Percentiles rank a stretch among this genome's conserved stretches.
These are phyloP conservation scores for Pseudogymnoascus sp. DNA, from an alignment of 2,329 filamentous ascomycete species.

Conservation along the genomic window DNA sequence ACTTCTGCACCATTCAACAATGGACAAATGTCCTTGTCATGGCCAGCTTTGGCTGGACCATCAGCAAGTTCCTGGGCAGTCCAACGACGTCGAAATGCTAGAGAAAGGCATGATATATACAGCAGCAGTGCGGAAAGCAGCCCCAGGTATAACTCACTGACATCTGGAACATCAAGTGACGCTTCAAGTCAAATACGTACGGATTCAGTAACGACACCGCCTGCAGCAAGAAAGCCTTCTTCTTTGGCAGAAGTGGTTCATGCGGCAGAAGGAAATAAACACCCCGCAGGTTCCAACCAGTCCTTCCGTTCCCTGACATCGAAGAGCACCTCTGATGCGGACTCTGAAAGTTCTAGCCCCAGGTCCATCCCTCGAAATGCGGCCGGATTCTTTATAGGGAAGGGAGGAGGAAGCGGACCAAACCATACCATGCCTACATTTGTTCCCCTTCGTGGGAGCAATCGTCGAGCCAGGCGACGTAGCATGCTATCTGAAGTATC, in stretches of 20 bases:
- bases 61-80: not conserved
- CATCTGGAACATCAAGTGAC: conserved; percentile 1
- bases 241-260: not conserved
- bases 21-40: not conserved
- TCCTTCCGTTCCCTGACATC: not conserved
- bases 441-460: conserved; percentile 12
- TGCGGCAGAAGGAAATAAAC: not conserved
- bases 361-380: not conserved
- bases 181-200: not conserved
- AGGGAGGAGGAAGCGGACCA: not conserved
- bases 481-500: conserved; percentile 23
- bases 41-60: not conserved
- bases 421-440: conserved; percentile 8
- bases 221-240: not conserved
- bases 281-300: not conserved
- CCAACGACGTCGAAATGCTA: conserved; percentile 19
- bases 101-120: conserved; percentile 23
- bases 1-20: not conserved
- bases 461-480: conserved; percentile 14
- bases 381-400: not conserved
- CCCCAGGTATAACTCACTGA: conserved; percentile 18
- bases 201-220: not conserved
- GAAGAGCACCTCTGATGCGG: not conserved
- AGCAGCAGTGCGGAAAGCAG: conserved; percentile 16
- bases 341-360: not conserved